Evolutionary conservation across 164 flowering plant genomes (phyloP).

Genomic region (Platanus orientalis): DNA sequence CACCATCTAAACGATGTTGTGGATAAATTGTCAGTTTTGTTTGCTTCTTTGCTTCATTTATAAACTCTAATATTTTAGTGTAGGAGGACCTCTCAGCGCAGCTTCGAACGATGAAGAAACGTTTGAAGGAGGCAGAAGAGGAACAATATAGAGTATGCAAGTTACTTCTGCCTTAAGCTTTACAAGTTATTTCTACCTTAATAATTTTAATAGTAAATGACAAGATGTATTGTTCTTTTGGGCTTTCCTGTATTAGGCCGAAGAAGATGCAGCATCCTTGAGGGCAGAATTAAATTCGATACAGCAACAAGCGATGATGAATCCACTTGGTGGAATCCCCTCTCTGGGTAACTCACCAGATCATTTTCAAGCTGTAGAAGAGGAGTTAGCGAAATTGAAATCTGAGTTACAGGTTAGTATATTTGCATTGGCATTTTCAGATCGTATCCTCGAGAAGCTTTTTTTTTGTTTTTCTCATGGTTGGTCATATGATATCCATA

Average conservation of each 20-base stretch:
- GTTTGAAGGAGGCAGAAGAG: slow-evolving; percentile 92
- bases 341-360: slow-evolving; percentile 49
- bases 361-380: slow-evolving; percentile 60
- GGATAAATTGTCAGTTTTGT: neutral
- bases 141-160: slow-evolving; percentile 84
- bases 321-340: slow-evolving; percentile 33
- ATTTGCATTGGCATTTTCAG: neutral
- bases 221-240: slow-evolving; percentile 12
- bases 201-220: neutral
- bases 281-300: slow-evolving; percentile 79
- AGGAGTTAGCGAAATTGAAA: slow-evolving; percentile 62
- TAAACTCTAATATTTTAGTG: slow-evolving; percentile 29
- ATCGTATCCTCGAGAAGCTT: neutral
- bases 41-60: slow-evolving; percentile 11
- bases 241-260: slow-evolving; percentile 54
- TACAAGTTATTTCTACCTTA: slow-evolving; percentile 5
- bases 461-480: slow-evolving; percentile 12
- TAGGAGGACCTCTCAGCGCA: slow-evolving; percentile 96
- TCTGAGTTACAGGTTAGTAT: slow-evolving; percentile 60
- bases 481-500: slow-evolving; percentile 22
- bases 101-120: slow-evolving; percentile 73
- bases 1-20: neutral
- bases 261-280: slow-evolving; percentile 87
- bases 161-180: neutral
- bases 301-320: slow-evolving; percentile 69